Evolutionary conservation across 768 basidiomycete genomes (phyloP).

Genomic region (Tylopilus subfusipes): DNA sequence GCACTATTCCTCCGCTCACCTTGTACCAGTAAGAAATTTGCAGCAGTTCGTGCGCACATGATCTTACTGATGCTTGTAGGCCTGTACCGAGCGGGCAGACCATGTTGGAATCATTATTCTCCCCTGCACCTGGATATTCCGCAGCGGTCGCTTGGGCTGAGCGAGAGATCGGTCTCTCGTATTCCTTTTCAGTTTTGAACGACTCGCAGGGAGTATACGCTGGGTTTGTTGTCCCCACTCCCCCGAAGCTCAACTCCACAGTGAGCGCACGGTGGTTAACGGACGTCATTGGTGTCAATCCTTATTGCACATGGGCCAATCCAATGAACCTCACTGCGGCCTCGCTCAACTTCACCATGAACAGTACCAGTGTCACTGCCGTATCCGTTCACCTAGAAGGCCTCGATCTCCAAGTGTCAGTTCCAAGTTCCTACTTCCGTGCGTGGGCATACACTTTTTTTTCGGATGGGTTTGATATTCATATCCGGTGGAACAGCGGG

Average conservation of each 20-base stretch:
- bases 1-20: slow-evolving; percentile 3
- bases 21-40: background rate
- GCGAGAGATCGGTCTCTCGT: slow-evolving; percentile 10
- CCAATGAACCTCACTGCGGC: slow-evolving; percentile 13
- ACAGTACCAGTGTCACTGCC: slow-evolving; percentile 1
- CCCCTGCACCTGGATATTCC: slow-evolving; percentile 6
- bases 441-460: background rate
- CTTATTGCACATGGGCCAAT: slow-evolving; percentile 21
- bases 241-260: slow-evolving; percentile 9
- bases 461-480: background rate
- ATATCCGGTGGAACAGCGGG: slow-evolving; percentile 2
- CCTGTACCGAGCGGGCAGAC: slow-evolving; percentile 3
- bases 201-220: slow-evolving; percentile 12
- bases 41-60: background rate
- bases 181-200: slow-evolving; percentile 9
- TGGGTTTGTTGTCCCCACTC: slow-evolving; percentile 9
- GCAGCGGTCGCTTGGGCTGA: slow-evolving; percentile 18
- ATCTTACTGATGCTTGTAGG: slow-evolving; percentile 1
- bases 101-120: background rate
- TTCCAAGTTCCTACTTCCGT: slow-evolving; percentile 18
- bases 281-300: slow-evolving; percentile 20
- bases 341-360: slow-evolving; percentile 18
- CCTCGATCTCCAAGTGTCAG: slow-evolving; percentile 9
- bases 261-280: slow-evolving; percentile 22
- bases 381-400: slow-evolving; percentile 8